A percentile compares a stretch with the other conserved stretches of the same genome.
Evolutionary conservation across 306 rosid species (phyloP).

Genomic region (Trifolium repens): DNA sequence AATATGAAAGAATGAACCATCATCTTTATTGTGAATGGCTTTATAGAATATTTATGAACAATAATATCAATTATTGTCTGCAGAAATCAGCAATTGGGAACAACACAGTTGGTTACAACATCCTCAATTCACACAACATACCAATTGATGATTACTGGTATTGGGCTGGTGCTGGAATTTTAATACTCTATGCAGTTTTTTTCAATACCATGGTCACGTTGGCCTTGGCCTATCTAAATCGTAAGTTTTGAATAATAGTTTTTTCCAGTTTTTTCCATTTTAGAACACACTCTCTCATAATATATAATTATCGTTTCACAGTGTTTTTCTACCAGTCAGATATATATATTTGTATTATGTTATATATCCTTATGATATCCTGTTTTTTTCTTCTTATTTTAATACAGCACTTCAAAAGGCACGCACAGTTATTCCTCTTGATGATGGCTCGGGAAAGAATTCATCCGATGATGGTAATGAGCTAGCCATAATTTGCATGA

Average conservation of each 20-base stretch:
- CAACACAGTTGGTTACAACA: conserved; percentile 59
- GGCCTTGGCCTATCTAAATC: conserved; percentile 76
- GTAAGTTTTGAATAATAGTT: conserved; percentile 54
- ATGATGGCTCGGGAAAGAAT: conserved; percentile 50
- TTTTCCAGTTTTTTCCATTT: conserved; percentile 18
- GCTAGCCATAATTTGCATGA: conserved; percentile 33
- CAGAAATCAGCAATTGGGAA: conserved; percentile 61
- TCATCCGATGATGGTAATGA: conserved; percentile 51
- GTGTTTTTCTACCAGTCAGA: not conserved
- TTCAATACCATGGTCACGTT: conserved; percentile 70
- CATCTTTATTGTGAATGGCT: not conserved
- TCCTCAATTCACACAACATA: conserved; percentile 60
- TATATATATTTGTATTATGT: not conserved
- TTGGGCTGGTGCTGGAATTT: conserved; percentile 68
- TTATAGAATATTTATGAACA: conserved; percentile 32
- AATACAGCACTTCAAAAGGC: conserved; percentile 65
- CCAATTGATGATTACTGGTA: conserved; percentile 73
- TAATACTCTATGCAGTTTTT: conserved; percentile 53
- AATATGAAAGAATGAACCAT: conserved; percentile 8
- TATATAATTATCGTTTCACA: conserved; percentile 1
- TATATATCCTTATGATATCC: conserved; percentile 19
- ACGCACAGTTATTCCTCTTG: conserved; percentile 56
- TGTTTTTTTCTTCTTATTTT: conserved; percentile 11
- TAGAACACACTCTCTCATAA: conserved; percentile 2
- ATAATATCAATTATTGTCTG: conserved; percentile 43